Evolutionary conservation across 2,329 filamentous ascomycete genomes (phyloP).

Genomic region (Myriosclerotinia scirpicola): DNA sequence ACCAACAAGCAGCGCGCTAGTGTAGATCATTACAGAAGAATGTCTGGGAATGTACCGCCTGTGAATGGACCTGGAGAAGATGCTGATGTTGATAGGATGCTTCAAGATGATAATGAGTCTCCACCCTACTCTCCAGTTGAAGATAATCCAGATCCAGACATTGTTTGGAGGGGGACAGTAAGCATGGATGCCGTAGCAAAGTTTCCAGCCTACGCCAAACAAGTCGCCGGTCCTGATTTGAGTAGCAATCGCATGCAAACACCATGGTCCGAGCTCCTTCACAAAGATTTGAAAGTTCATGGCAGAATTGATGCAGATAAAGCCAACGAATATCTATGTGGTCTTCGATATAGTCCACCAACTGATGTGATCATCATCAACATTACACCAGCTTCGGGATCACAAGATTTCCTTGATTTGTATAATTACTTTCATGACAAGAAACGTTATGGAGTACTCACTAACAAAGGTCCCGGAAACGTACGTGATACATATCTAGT

Average conservation of each 20-base stretch:
- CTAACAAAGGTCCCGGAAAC: slow-evolving; percentile 69
- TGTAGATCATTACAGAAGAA: slow-evolving; percentile 44
- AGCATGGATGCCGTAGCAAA: slow-evolving; percentile 76
- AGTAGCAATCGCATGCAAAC: slow-evolving; percentile 47
- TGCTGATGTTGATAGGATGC: slow-evolving; percentile 83
- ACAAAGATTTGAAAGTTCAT: slow-evolving; percentile 66
- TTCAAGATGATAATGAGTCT: slow-evolving; percentile 77
- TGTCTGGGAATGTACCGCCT: slow-evolving; percentile 42
- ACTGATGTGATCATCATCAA: slow-evolving; percentile 84
- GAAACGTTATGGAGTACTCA: slow-evolving; percentile 83
- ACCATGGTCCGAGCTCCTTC: slow-evolving; percentile 76
- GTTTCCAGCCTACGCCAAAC: slow-evolving; percentile 74
- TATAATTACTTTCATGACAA: slow-evolving; percentile 84
- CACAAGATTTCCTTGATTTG: slow-evolving; percentile 69
- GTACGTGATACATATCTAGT: slow-evolving; percentile 91
- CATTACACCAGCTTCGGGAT: slow-evolving; percentile 61
- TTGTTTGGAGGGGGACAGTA: slow-evolving; percentile 76
- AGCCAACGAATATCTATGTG: slow-evolving; percentile 88
- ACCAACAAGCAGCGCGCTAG: slow-evolving; percentile 39
- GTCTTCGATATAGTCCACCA: slow-evolving; percentile 75
- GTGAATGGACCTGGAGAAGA: slow-evolving; percentile 67
- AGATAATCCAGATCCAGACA: slow-evolving; percentile 64
- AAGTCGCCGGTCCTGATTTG: slow-evolving; percentile 82
- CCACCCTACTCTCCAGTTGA: slow-evolving; percentile 83
- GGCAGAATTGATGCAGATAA: slow-evolving; percentile 79